Base-by-base conservation (phyloP, 1,139 yeast genomes). In the Taphrina deformans region DNA sequence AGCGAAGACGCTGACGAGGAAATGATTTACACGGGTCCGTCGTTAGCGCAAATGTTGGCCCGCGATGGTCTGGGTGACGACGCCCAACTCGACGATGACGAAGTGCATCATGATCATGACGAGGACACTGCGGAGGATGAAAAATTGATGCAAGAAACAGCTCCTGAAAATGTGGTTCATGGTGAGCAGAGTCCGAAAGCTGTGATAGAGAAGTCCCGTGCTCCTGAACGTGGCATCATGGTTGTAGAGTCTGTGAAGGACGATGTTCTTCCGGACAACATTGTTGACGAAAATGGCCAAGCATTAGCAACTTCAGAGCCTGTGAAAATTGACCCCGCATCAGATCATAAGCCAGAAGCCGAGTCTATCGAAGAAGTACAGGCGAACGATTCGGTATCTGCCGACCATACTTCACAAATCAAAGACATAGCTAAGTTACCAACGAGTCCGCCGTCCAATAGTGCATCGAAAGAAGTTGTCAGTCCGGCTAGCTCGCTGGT, bases 11-110 rank as follows among this genome's bases (percentile, higher is more conserved):
- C 10, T 18, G 4, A 7, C 1, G 48, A 44, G 48, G 48, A 21
- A 7, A 4, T 23, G 48, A 23, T 21, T 12, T 44, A 44, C 21
- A 21, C 48, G 12, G 48, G 48, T 1, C 48, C 48, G 2, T 44
- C 48, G 9, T 23, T 44, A 27, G 48, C 48, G 7, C 48, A 44
- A 9, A 44, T 44, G 48, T 27, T 44, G 12, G 26, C 48, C 18
- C 24, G 48, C 12, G 48, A 44, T 44, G 48, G 48, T 21, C 48
- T 44, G 9, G 48, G 48, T 2, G 48, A 44, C n/a, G 48, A 44
- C 6, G 48, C 18, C 7, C 27, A 21, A 21, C 27, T 44, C 3
- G 48, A 44, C n/a, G 48, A 44, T 14, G 48, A 44, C 48, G 48
- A 44, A 21, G 12, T 44, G 6, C 48, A 44, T 23, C 48, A 44